These are phyloP conservation scores for Camellia granthamiana DNA, from an alignment of 148 eudicot genomes.

Conservation along the genomic window DNA sequence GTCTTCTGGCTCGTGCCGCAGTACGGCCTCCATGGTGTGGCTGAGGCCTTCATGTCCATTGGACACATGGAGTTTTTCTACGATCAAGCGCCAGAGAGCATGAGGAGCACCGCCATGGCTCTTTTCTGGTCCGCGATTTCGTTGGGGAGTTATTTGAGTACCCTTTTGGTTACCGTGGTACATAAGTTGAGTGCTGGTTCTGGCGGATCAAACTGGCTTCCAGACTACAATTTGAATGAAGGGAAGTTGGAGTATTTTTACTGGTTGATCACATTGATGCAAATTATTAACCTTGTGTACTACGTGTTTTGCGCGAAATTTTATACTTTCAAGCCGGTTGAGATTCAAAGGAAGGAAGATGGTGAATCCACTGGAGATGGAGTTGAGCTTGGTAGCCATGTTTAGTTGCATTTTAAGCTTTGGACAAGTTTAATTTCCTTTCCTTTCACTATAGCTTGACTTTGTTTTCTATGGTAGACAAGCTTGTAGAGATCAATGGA, in stretches of 20 bases:
- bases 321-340: constrained; percentile 63
- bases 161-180: constrained; percentile 52
- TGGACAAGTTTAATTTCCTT: not conserved
- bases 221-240: constrained; percentile 52
- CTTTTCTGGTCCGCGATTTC: constrained; percentile 60
- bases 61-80: constrained; percentile 79
- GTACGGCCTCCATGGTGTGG: constrained; percentile 63
- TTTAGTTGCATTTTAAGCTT: constrained; percentile 1
- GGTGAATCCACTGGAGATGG: constrained; percentile 13
- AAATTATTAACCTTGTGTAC: constrained; percentile 54
- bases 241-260: constrained; percentile 74
- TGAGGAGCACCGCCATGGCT: constrained; percentile 68
- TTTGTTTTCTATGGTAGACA: too few species aligned
- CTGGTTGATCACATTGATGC: constrained; percentile 59
- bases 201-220: constrained; percentile 60
- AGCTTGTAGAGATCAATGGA: too few species aligned
- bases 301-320: constrained; percentile 54
- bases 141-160: constrained; percentile 55
- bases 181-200: constrained; percentile 46
- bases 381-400: constrained; percentile 20
- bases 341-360: constrained; percentile 21
- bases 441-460: not conserved
- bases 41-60: constrained; percentile 75
- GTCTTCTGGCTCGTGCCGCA: constrained; percentile 74
- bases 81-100: constrained; percentile 79